phyloP scores from a whole-genome alignment of 208 protist species.

The Leishmania arabica region DNA sequence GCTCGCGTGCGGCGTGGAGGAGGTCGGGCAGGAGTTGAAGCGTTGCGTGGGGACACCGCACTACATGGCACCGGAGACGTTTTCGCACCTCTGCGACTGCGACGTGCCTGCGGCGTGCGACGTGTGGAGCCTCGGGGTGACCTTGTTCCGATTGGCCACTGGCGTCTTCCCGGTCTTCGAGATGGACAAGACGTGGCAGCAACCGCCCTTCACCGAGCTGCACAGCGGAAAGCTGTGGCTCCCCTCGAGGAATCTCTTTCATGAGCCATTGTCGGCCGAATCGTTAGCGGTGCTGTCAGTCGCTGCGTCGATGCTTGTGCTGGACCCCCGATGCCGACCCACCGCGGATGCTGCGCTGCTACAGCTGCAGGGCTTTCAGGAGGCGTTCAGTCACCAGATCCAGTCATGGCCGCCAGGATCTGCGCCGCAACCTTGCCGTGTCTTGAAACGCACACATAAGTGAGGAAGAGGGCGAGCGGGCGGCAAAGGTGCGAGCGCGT shows the following conservation, averaged over 20 bases:
- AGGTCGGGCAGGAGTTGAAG: background rate
- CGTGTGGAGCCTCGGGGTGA: conserved; percentile 29
- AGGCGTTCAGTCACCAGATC: background rate
- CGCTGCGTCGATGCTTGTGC: background rate
- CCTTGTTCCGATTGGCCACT: conserved; percentile 10
- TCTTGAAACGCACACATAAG: background rate
- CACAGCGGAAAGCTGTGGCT: background rate
- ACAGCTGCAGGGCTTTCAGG: background rate
- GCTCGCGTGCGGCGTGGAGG: conserved; percentile 10
- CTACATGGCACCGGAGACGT: conserved; percentile 19
- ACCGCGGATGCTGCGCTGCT: background rate
- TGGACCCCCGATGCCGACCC: background rate
- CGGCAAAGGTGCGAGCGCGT: background rate
- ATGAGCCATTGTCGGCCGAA: background rate
- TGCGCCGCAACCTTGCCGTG: background rate
- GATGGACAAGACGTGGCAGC: background rate
- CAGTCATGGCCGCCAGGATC: background rate
- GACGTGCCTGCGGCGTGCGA: conserved; percentile 12
- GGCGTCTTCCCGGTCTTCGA: background rate
- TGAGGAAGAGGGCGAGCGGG: background rate
- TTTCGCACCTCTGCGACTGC: background rate
- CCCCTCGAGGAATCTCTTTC: background rate
- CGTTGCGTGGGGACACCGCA: conserved; percentile 9
- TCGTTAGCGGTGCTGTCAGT: background rate
- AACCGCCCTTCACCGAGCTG: background rate